A percentile compares a stretch with the other conserved stretches of the same genome.
Conservation (phyloP, 768 basidiomycete genomes). For the Lentinula sp. region DNA sequence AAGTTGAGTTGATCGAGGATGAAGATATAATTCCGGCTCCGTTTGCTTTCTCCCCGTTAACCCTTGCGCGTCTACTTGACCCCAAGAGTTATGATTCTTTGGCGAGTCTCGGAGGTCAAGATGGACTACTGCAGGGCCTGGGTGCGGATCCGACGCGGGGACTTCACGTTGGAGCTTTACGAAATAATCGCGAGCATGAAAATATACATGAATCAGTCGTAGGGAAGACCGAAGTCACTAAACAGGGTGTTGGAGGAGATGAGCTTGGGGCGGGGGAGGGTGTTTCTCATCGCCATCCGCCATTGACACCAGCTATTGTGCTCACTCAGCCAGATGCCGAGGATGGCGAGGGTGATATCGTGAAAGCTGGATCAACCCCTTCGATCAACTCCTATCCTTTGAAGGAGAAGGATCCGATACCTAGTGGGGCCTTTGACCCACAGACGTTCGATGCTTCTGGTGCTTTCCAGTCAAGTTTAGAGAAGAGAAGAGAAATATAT, state of each 20-base stretch:
- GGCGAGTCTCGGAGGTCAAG: constrained; percentile 62
- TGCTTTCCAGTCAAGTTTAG: constrained; percentile 41
- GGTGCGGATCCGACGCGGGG: constrained; percentile 59
- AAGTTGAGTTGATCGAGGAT: constrained; percentile 23
- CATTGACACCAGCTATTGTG: constrained; percentile 20
- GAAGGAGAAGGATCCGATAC: constrained; percentile 5
- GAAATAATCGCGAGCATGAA: neutral
- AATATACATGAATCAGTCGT: neutral
- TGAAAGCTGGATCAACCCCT: neutral
- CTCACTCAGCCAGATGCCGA: constrained; percentile 24
- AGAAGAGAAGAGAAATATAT: constrained; percentile 62
- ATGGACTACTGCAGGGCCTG: constrained; percentile 63
- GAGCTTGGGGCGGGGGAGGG: constrained; percentile 14
- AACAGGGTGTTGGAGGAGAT: constrained; percentile 13
- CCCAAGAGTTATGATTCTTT: constrained; percentile 76
- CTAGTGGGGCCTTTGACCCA: constrained; percentile 18
- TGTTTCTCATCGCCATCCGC: constrained; percentile 20
- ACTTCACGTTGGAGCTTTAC: constrained; percentile 12
- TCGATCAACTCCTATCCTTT: neutral
- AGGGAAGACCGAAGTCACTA: neutral
- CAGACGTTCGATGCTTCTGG: constrained; percentile 6
- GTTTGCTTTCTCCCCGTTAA: constrained; percentile 67
- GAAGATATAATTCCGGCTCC: constrained; percentile 54
- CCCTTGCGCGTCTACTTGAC: constrained; percentile 83
- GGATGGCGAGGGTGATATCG: constrained; percentile 1